Evolutionary conservation across 2,329 filamentous ascomycete genomes (phyloP), one percentile per base, ranked within the genome.

Genomic region (Anthostomella pinea): DNA sequence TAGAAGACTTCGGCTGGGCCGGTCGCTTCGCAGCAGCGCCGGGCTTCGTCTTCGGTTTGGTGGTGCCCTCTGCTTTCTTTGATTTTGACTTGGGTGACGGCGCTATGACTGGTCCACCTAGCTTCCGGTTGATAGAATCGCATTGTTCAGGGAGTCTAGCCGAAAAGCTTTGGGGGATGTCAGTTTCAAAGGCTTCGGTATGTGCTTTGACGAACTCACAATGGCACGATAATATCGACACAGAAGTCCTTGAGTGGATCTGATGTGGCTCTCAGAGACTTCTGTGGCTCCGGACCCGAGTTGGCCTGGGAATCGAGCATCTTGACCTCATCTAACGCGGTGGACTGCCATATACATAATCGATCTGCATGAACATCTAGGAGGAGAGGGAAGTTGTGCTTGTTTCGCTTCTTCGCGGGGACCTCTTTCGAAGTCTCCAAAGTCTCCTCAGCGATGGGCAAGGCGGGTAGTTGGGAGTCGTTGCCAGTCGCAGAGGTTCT

Each of bases 301-400:
- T 52, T 56, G 3, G 56, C 45, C 43, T 77, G 73, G 1, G 71
- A 68, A 36, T 76, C 69, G 11, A 73, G 51, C 10, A 75, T 54
- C 23, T 69, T 64, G 40, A 74, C 60, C 36, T 79, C 75, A 45
- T 84, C 77, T 15, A 79, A 65, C 22, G 81, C 79, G 6, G 86
- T 81, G 3, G 85, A 87, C 55, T 90, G 84, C 86, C 86, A 91
- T 41, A 93, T 93, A 52, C 83, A 87, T 16, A 93, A 67, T 30
- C 84, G 80, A 59, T 93, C 87, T 6, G 87, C 77, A 33, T 89
- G 76, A 1, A 88, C 69, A 53, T 91, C 86, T 4, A 89, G 67
- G 14, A 87, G 69, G 6, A 80, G 65, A 1, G 73, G 72, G 6
- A 87, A 65, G 49, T 88, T 80, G 46, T 83, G 76, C 38, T 77